A percentile compares a stretch with the other conserved stretches of the same genome.
phyloP scores from a whole-genome alignment of 2,329 filamentous ascomycete species.

The Cylindrodendrum hubeiense region DNA sequence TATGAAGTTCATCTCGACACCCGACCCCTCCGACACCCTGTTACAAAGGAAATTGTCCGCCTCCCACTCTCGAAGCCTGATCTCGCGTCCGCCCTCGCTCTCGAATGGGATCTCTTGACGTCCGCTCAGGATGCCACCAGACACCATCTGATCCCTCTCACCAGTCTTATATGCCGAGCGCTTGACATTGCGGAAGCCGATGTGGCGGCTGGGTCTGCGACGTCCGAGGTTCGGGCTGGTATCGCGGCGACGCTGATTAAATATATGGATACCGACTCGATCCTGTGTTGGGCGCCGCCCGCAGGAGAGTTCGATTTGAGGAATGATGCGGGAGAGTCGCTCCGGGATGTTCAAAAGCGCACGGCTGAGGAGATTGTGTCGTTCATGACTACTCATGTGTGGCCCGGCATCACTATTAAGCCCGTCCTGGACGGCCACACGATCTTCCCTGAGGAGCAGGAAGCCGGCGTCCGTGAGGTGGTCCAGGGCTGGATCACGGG shows the following conservation, averaged over 20 bases:
- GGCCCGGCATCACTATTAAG: slow-evolving; percentile 83
- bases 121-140: slow-evolving; percentile 87
- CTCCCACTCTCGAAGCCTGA: slow-evolving; percentile 82
- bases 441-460: slow-evolving; percentile 82
- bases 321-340: slow-evolving; percentile 65
- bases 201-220: slow-evolving; percentile 38
- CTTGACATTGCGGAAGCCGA: slow-evolving; percentile 84
- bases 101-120: slow-evolving; percentile 92
- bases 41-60: slow-evolving; percentile 77
- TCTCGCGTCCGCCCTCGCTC: slow-evolving; percentile 85
- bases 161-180: slow-evolving; percentile 85
- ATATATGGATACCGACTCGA: slow-evolving; percentile 91
- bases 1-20: slow-evolving; percentile 79
- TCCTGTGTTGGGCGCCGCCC: slow-evolving; percentile 86
- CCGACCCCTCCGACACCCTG: slow-evolving; percentile 82
- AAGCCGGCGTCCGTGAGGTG: slow-evolving; percentile 79
- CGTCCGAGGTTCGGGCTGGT: slow-evolving; percentile 69
- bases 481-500: slow-evolving; percentile 82
- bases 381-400: slow-evolving; percentile 79
- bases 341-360: slow-evolving; percentile 79
- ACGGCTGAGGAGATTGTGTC: slow-evolving; percentile 78
- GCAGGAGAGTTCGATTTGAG: slow-evolving; percentile 61
- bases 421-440: slow-evolving; percentile 84
- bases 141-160: slow-evolving; percentile 90
- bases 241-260: slow-evolving; percentile 80